A percentile compares a stretch with the other conserved stretches of the same genome.
phyloP scores from a whole-genome alignment of 768 basidiomycete genomes.

The Clitopilus passeckerianus region DNA sequence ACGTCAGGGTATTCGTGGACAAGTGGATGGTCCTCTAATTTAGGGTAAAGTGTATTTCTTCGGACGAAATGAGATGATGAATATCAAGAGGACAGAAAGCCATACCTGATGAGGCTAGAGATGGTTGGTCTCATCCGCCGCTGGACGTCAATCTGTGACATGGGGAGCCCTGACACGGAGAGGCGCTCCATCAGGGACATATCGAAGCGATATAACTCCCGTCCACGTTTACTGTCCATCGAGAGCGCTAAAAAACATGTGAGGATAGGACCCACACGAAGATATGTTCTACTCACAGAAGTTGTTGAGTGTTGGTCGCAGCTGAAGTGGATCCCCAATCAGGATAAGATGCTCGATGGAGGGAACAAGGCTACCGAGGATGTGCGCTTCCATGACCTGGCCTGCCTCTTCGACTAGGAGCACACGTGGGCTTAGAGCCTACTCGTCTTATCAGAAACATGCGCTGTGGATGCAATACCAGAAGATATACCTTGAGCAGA shows the following conservation, averaged over 20 bases:
- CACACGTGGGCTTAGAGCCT: conserved; percentile 58
- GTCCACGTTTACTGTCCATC: conserved; percentile 58
- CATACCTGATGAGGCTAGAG: conserved; percentile 53
- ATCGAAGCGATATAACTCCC: conserved; percentile 57
- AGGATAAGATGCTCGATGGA: conserved; percentile 70
- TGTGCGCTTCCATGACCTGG: conserved; percentile 76
- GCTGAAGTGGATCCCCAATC: conserved; percentile 78
- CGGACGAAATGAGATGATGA: background rate
- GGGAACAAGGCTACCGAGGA: conserved; percentile 57
- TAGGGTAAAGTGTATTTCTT: conserved; percentile 58
- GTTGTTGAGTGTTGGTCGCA: conserved; percentile 64
- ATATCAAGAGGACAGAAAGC: background rate
- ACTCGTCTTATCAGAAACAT: background rate
- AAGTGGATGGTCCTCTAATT: conserved; percentile 50
- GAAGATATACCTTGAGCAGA: conserved; percentile 43
- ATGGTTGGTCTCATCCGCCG: conserved; percentile 73
- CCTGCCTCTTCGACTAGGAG: conserved; percentile 79
- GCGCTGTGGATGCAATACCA: background rate
- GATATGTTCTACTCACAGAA: conserved; percentile 36
- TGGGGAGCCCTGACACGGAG: conserved; percentile 46
- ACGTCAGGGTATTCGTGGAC: conserved; percentile 51
- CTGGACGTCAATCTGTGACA: conserved; percentile 71
- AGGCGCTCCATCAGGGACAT: conserved; percentile 76
- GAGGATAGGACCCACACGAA: background rate
- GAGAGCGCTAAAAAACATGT: conserved; percentile 46